Conservation (phyloP, 2,329 filamentous ascomycete species). For the Botrytis elliptica region DNA sequence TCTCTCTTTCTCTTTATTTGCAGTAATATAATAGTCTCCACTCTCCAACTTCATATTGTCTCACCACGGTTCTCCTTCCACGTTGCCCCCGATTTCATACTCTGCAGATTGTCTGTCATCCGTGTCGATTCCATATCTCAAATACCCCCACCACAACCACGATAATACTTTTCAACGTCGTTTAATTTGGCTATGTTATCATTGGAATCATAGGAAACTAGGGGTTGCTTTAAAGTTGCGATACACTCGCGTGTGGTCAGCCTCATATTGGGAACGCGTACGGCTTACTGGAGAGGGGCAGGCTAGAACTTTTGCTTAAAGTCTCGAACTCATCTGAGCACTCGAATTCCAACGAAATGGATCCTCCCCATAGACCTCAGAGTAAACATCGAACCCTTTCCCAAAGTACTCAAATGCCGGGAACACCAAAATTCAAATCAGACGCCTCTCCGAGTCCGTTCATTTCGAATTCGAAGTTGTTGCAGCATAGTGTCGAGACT, state of each 20-base stretch:
- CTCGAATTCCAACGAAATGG: conserved; percentile 28
- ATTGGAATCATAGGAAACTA: conserved; percentile 25
- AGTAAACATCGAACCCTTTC: conserved; percentile 29
- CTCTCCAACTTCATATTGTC: conserved; percentile 6
- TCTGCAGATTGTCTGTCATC: conserved; percentile 11
- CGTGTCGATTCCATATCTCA: conserved; percentile 13
- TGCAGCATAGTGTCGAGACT: conserved; percentile 28
- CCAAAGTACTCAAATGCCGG: conserved; percentile 23
- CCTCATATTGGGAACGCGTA: conserved; percentile 35
- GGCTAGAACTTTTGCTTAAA: conserved; percentile 18
- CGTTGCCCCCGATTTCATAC: conserved; percentile 13
- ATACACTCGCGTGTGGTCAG: conserved; percentile 29
- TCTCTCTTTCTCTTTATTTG: background rate
- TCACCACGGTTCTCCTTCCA: conserved; percentile 7
- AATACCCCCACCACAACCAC: conserved; percentile 20
- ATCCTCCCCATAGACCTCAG: conserved; percentile 32
- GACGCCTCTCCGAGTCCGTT: conserved; percentile 36
- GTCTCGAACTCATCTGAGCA: conserved; percentile 20
- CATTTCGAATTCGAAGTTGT: conserved; percentile 29
- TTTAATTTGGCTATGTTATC: conserved; percentile 31
- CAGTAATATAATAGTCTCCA: conserved; percentile 10
- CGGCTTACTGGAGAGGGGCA: conserved; percentile 26
- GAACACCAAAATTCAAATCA: conserved; percentile 25
- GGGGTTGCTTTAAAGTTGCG: conserved; percentile 29
- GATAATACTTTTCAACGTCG: conserved; percentile 18